phyloP scores from a whole-genome alignment of 768 basidiomycete species.

The Boletus subcaerulescens region DNA sequence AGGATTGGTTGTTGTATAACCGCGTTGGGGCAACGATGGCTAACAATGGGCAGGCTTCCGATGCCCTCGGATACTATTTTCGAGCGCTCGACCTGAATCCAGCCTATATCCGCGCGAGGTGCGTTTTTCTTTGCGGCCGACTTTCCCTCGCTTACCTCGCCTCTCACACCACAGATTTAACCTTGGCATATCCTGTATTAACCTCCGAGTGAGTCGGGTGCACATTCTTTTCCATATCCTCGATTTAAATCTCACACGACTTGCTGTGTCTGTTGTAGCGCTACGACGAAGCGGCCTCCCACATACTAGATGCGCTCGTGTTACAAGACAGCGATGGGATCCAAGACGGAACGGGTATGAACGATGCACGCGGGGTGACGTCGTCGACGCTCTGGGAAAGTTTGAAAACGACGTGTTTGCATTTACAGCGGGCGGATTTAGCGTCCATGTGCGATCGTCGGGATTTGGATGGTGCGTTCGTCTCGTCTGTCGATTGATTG shows the following conservation, averaged over 20 bases:
- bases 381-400: slow-evolving; percentile 85
- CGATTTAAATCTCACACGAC: not conserved
- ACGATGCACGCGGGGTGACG: slow-evolving; percentile 66
- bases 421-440: slow-evolving; percentile 76
- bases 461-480: slow-evolving; percentile 59
- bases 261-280: slow-evolving; percentile 42
- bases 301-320: slow-evolving; percentile 84
- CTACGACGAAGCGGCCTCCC: slow-evolving; percentile 82
- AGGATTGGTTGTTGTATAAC: slow-evolving; percentile 94
- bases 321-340: slow-evolving; percentile 85
- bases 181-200: slow-evolving; percentile 89
- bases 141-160: not conserved
- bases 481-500: not conserved
- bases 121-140: slow-evolving; percentile 11
- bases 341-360: slow-evolving; percentile 39
- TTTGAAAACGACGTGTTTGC: slow-evolving; percentile 76
- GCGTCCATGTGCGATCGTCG: slow-evolving; percentile 67
- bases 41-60: slow-evolving; percentile 74
- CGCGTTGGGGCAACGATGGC: slow-evolving; percentile 93
- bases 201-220: slow-evolving; percentile 59
- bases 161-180: slow-evolving; percentile 64
- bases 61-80: slow-evolving; percentile 86
- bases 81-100: slow-evolving; percentile 86
- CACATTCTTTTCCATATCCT: slow-evolving; percentile 3
- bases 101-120: slow-evolving; percentile 87